Percentiles rank a stretch among this genome's conserved stretches.
Evolutionary conservation across 208 protist species (phyloP).

Genomic region (Trypanosoma platydactyli): DNA sequence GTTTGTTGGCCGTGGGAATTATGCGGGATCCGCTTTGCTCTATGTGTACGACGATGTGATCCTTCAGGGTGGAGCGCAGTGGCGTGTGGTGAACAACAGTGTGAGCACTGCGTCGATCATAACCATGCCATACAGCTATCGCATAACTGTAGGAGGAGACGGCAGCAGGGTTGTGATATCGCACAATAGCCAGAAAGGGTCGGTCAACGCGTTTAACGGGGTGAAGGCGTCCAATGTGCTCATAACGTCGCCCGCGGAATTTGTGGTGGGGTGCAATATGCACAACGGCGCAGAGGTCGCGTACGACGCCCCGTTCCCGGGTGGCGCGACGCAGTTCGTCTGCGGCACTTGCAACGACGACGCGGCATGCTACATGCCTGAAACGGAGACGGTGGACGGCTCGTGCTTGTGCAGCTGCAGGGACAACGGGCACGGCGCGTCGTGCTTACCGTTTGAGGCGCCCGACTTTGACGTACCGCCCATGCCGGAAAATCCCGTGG

Average conservation of each 20-base stretch:
- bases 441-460: neutral
- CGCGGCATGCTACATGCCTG: slow-evolving; percentile 13
- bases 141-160: neutral
- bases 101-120: neutral
- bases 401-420: neutral
- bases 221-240: neutral
- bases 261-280: slow-evolving; percentile 11
- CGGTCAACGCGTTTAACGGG: neutral
- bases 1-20: neutral
- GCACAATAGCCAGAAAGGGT: neutral
- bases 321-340: neutral
- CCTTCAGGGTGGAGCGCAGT: neutral
- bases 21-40: neutral
- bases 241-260: neutral
- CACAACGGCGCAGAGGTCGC: neutral
- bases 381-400: neutral
- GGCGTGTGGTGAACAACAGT: neutral
- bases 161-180: neutral
- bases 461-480: neutral
- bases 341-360: slow-evolving; percentile 6
- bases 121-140: too few relatives aligned
- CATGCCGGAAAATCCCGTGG: neutral
- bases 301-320: neutral
- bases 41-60: neutral
- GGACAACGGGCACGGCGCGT: neutral